These are phyloP conservation scores for Acanthamoeba sp. DNA, from an alignment of 208 protist species.

Conservation along the genomic window DNA sequence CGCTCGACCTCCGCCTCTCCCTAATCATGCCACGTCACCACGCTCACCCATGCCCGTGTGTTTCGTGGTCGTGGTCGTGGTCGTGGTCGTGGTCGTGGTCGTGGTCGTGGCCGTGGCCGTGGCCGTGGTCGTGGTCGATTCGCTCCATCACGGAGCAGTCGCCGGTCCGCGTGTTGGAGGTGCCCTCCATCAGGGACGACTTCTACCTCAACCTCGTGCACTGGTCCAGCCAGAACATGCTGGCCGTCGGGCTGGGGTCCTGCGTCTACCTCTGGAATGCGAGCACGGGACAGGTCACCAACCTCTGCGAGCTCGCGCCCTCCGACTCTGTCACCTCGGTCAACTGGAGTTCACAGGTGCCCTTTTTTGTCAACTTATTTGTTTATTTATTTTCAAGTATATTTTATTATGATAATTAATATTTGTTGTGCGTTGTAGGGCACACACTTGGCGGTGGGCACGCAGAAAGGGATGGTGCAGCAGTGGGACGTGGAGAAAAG, in stretches of 20 bases:
- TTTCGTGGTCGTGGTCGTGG: no score
- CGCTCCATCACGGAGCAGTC: conserved; percentile 30
- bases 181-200: conserved; percentile 90
- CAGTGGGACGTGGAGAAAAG: conserved; percentile 86
- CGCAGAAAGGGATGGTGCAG: conserved; percentile 86
- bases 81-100: no score
- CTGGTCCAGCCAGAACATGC: conserved; percentile 90
- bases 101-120: no score
- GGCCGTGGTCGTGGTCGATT: no score
- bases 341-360: conserved; percentile 83
- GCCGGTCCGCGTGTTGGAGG: conserved; percentile 82
- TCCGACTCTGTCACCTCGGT: conserved; percentile 89
- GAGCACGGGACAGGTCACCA: conserved; percentile 82
- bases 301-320: conserved; percentile 80
- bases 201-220: conserved; percentile 94
- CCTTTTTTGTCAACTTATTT: no score
- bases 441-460: conserved; percentile 90
- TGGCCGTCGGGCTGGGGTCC: conserved; percentile 88
- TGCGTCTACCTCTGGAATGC: conserved; percentile 90
- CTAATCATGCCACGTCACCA: not conserved
- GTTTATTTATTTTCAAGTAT: not conserved
- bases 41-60: no score
- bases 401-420: not conserved
- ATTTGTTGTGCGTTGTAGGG: not conserved
- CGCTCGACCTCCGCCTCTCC: not conserved